Evolutionary conservation across 2,329 filamentous ascomycete species (phyloP).

Genomic region (Fonsecaea multimorphosa): DNA sequence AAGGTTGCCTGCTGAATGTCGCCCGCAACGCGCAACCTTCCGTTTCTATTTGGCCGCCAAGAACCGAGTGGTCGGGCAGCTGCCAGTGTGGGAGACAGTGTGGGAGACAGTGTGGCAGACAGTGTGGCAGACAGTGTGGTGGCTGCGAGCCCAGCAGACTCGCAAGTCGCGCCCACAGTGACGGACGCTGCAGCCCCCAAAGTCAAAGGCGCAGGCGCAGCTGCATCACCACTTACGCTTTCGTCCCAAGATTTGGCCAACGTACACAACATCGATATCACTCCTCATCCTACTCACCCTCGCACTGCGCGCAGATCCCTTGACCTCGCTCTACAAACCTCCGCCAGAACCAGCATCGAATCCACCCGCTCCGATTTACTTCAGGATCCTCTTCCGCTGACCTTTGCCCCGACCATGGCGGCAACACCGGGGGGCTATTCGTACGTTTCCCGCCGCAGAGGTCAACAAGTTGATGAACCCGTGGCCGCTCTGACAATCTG

Average conservation of each 20-base stretch:
- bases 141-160: no score
- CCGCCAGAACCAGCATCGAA: slow-evolving; percentile 28
- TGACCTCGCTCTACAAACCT: slow-evolving; percentile 23
- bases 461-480: slow-evolving; percentile 29
- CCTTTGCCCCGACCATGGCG: slow-evolving; percentile 50
- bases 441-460: slow-evolving; percentile 46
- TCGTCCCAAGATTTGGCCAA: slow-evolving; percentile 33
- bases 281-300: slow-evolving; percentile 16
- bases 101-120: not conserved
- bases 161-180: not conserved
- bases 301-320: slow-evolving; percentile 21
- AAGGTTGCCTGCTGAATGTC: slow-evolving; percentile 23
- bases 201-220: slow-evolving; percentile 15
- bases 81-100: not conserved
- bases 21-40: slow-evolving; percentile 26
- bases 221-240: slow-evolving; percentile 7
- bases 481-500: slow-evolving; percentile 16
- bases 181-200: not conserved
- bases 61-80: slow-evolving; percentile 14
- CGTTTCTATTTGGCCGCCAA: slow-evolving; percentile 32
- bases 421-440: slow-evolving; percentile 51
- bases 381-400: slow-evolving; percentile 28
- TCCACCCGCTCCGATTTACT: slow-evolving; percentile 23
- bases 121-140: no score
- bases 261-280: slow-evolving; percentile 27